These are phyloP conservation scores for Metarhizium humberi DNA, from an alignment of 2,329 filamentous ascomycete genomes.

Conservation along the genomic window DNA sequence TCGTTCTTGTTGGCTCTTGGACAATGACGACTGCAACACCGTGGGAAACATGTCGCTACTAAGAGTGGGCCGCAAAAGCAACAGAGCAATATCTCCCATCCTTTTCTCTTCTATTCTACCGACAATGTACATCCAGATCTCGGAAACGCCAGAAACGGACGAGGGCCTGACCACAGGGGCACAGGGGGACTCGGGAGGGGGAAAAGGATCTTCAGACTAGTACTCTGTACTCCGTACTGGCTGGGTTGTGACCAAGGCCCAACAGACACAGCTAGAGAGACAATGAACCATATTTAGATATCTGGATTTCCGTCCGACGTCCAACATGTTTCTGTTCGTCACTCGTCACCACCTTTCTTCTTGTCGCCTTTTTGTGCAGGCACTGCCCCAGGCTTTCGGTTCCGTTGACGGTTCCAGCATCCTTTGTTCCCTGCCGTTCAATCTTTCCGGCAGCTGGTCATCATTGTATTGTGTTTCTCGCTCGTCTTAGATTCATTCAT, in stretches of 20 bases:
- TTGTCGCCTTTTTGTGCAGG: slow-evolving; percentile 2
- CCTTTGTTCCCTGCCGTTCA: slow-evolving; percentile 16
- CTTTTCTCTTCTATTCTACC: not conserved
- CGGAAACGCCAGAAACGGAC: not conserved
- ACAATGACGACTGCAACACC: not conserved
- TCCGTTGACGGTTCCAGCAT: slow-evolving; percentile 4
- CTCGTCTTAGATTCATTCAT: slow-evolving; percentile 3
- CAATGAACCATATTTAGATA: slow-evolving; percentile 11
- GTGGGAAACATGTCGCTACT: not conserved
- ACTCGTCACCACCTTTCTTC: not conserved
- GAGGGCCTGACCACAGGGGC: not conserved
- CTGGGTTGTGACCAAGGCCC: not conserved
- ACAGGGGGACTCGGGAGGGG: no score
- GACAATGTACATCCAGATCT: not conserved
- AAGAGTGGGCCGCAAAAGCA: not conserved
- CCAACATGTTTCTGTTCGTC: slow-evolving; percentile 1
- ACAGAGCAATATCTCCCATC: not conserved
- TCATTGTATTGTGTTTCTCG: not conserved
- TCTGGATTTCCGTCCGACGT: slow-evolving; percentile 8
- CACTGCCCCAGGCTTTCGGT: not conserved
- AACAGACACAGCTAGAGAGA: not conserved
- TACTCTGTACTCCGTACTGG: no score
- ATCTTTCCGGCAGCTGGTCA: slow-evolving; percentile 23
- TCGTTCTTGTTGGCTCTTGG: not conserved
- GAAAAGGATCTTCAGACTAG: not conserved